phyloP scores from a whole-genome alignment of 768 basidiomycete species.

The Zangia roseola region DNA sequence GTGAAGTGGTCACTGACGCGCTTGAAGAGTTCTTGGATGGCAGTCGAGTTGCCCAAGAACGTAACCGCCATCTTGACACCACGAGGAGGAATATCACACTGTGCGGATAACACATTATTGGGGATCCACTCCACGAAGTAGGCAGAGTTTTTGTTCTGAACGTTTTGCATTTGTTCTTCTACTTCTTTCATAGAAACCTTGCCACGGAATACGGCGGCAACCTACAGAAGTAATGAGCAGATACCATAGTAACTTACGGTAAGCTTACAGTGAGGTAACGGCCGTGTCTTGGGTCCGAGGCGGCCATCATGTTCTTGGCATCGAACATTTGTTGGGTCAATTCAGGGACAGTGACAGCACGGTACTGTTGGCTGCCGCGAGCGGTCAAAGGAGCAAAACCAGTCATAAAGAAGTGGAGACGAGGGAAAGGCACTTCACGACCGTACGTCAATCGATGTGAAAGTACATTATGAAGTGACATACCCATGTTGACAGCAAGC shows the following conservation, averaged over 20 bases:
- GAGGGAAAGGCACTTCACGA: slow-evolving; percentile 85
- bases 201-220: slow-evolving; percentile 97
- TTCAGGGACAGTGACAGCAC: slow-evolving; percentile 96
- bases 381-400: slow-evolving; percentile 95
- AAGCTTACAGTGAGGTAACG: slow-evolving; percentile 87
- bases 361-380: slow-evolving; percentile 91
- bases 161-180: slow-evolving; percentile 98
- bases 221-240: slow-evolving; percentile 36
- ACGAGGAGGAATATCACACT: slow-evolving; percentile 96
- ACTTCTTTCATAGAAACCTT: slow-evolving; percentile 99
- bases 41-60: slow-evolving; percentile 96
- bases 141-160: slow-evolving; percentile 95
- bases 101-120: slow-evolving; percentile 96
- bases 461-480: slow-evolving; percentile 20
- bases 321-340: slow-evolving; percentile 99
- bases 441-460: slow-evolving; percentile 1
- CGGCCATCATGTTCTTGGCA: slow-evolving; percentile 99
- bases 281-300: slow-evolving; percentile 94
- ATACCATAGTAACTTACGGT: background rate
- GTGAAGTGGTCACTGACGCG: slow-evolving; percentile 98
- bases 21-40: slow-evolving; percentile 98
- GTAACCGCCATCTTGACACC: slow-evolving; percentile 97
- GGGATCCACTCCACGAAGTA: slow-evolving; percentile 99
- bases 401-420: slow-evolving; percentile 99
- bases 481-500: slow-evolving; percentile 98